Evolutionary conservation across 768 basidiomycete genomes (phyloP).

Genomic region (Calocybe indica): DNA sequence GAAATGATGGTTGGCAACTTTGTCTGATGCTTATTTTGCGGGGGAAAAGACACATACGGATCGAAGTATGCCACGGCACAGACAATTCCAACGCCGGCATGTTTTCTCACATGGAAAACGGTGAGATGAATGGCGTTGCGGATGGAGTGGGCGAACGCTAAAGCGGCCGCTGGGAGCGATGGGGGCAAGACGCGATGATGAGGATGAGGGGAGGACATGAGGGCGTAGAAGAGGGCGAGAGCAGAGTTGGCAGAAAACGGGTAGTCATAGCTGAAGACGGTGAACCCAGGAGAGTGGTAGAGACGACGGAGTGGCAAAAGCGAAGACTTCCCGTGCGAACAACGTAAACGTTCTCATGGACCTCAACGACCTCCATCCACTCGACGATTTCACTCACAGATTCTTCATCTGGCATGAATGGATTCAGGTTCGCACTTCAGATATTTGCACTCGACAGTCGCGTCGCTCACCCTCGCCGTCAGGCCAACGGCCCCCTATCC

Average conservation of each 20-base stretch:
- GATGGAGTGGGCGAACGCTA: neutral
- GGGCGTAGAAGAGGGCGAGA: slow-evolving; percentile 1
- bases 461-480: slow-evolving; percentile 5
- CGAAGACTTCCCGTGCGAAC: slow-evolving; percentile 27
- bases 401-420: slow-evolving; percentile 93
- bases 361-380: slow-evolving; percentile 64
- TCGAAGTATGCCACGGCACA: slow-evolving; percentile 74
- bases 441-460: neutral
- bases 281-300: slow-evolving; percentile 26
- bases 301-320: slow-evolving; percentile 13
- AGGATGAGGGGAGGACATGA: neutral
- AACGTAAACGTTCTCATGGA: slow-evolving; percentile 25
- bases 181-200: slow-evolving; percentile 1
- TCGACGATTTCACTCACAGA: slow-evolving; percentile 74
- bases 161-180: neutral
- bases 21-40: neutral
- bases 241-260: slow-evolving; percentile 4
- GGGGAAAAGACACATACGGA: slow-evolving; percentile 38
- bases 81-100: slow-evolving; percentile 64
- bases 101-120: slow-evolving; percentile 26
- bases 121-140: slow-evolving; percentile 1
- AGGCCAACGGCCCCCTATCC: slow-evolving; percentile 77
- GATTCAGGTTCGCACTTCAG: slow-evolving; percentile 54
- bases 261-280: slow-evolving; percentile 23
- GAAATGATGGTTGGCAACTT: slow-evolving; percentile 1